Base-by-base conservation (phyloP, 495 filamentous ascomycete genomes). In the Penicillium silybi region DNA sequence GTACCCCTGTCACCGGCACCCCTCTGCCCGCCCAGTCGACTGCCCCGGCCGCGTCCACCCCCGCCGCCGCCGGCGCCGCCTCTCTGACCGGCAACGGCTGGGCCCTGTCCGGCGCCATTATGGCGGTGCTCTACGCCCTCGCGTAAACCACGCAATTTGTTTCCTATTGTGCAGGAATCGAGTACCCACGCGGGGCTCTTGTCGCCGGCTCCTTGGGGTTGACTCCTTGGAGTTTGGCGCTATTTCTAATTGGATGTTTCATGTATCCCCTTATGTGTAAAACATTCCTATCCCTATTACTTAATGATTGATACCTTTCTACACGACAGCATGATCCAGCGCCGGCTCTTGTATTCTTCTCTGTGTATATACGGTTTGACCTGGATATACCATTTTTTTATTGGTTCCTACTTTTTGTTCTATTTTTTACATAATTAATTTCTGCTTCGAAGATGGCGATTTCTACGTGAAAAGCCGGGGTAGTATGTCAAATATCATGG, bases 291-390 rank as follows among this genome's bases (percentile, higher is more conserved):
- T n/a, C n/a, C n/a, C 41, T 53, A 48, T 53, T 47, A 15, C 41
- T 57, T 60, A 60, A 60, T 60, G 57, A 50, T 60, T 57, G 57
- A 60, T 60, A 61, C 57, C 57, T 61, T 63, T 63, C 54, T 61
- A 50, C 51, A 63, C 57, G 61, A 63, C 61, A 58, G 60, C 55
- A 61, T 57, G 57, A 61, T 53, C 54, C 50, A 63, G 61, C 57
- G 48, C 50, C 53, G 52, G 50, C 29, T 46, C 42, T 29, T 61
- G 53, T 61, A 42, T 50, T 54, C 16, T 20, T 6, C 22, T 34
- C 22, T 16, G 17, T 34, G 32, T 27, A 32, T 25, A 29, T 56
- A 39, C 25, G 16, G 9, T 20, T 40, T 32, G 27, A 32, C 10
- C 29, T 32, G 29, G 29, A 32, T 32, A 32, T 32, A 32, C 29